A percentile compares a stretch with the other conserved stretches of the same genome.
phyloP scores from a whole-genome alignment of 73 alveolate species.

The Paramecium pentaurelia region DNA sequence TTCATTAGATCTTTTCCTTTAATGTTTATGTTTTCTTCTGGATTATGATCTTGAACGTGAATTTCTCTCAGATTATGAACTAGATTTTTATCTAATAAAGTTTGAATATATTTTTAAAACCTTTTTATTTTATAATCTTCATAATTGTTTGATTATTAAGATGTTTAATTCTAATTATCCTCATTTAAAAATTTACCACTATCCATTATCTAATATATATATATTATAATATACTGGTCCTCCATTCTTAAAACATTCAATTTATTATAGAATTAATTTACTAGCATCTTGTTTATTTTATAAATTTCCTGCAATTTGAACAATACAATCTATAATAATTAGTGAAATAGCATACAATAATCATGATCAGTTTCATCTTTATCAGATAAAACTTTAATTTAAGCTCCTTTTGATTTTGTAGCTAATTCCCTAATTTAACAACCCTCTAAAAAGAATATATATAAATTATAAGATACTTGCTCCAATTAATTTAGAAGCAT shows the following conservation, averaged over 20 bases:
- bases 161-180: not conserved
- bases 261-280: conserved; percentile 18
- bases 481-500: conserved; percentile 36
- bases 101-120: not conserved
- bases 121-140: not conserved
- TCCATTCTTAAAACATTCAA: conserved; percentile 58
- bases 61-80: not conserved
- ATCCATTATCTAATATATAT: not conserved
- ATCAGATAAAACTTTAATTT: conserved; percentile 54
- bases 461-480: not conserved
- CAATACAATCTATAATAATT: conserved; percentile 36
- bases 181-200: conserved; percentile 55
- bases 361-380: conserved; percentile 54
- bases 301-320: conserved; percentile 35
- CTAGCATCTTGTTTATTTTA: conserved; percentile 51
- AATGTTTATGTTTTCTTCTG: not conserved
- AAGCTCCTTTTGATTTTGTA: conserved; percentile 55
- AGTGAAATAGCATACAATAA: not conserved
- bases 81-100: not conserved
- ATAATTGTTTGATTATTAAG: not conserved
- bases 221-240: conserved; percentile 39
- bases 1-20: not conserved
- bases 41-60: conserved; percentile 31
- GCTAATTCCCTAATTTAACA: conserved; percentile 59
- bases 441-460: not conserved